A percentile compares a stretch with the other conserved stretches of the same genome.
phyloP scores from a whole-genome alignment of 1,284 basidiomycete species.

The Trametes polyzona region DNA sequence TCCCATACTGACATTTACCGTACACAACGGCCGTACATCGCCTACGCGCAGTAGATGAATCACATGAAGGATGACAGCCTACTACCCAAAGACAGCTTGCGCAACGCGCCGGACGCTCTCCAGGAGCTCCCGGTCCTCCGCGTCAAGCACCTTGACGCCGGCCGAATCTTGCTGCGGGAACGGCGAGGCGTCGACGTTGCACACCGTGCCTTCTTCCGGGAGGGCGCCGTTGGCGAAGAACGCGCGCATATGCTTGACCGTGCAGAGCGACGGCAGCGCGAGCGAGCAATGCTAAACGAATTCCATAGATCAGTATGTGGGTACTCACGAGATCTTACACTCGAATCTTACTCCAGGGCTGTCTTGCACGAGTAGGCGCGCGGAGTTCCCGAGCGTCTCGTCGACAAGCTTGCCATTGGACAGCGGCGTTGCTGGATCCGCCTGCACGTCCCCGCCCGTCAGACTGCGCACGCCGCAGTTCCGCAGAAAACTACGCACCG shows the following conservation, averaged over 20 bases:
- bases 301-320: neutral
- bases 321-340: neutral
- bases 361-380: constrained; percentile 22
- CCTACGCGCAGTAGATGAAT: neutral
- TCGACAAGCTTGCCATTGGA: constrained; percentile 17
- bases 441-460: neutral
- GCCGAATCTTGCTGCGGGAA: constrained; percentile 17
- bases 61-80: neutral
- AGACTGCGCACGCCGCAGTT: neutral
- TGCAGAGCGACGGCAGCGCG: constrained; percentile 47
- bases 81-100: neutral
- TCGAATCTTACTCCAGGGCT: constrained; percentile 20
- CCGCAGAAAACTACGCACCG: constrained; percentile 1
- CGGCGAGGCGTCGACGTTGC: constrained; percentile 29
- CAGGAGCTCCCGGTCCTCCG: constrained; percentile 20
- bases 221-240: constrained; percentile 48
- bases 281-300: constrained; percentile 42
- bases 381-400: constrained; percentile 18
- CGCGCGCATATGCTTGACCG: constrained; percentile 40
- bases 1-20: neutral
- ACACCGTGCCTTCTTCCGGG: constrained; percentile 45
- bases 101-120: constrained; percentile 7
- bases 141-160: constrained; percentile 1
- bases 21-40: neutral
- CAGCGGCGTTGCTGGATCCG: constrained; percentile 26